Evolutionary conservation across 1,284 basidiomycete species (phyloP), one percentile per base, ranked within the genome.

Genomic region (Fomitiporia mediterranea): DNA sequence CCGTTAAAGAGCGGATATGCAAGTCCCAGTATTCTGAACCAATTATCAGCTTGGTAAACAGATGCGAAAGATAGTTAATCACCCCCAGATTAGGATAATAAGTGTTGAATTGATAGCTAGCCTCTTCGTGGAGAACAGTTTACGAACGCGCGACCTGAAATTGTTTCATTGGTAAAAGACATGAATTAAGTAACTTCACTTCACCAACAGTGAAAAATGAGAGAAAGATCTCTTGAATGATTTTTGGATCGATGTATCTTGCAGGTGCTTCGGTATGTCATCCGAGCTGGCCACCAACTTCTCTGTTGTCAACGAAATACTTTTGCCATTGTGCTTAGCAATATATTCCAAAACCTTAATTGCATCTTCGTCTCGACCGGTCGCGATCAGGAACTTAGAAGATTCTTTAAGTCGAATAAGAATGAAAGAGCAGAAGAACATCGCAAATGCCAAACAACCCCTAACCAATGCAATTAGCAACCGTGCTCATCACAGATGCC

Each of bases 1-100:
- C 68, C 64, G 62, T 74, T 79, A 67, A 78, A 83, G 1, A 85
- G 69, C 0, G 83, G 83, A 64, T 81, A 85, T 1, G 82, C 82
- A 4, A 83, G 74, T 25, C 82, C 82, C 54, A 85, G 77, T 27
- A 78, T 65, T 25, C 75, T 74, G 66, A 44, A 52, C 19, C 17
- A 25, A 27, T 39, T 7, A 5, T 0, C 40, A 39, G 13, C 7
- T 34, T 34, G 6, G 6, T 6, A 34, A 34, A 34, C 13, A 6
- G 32, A 2, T 50, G n/a, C n/a, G n/a, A 25, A 28, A 5, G 50
- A 55, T 5, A 61, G 19, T 0, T 23, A 19, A 23, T 11, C 57
- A 74, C 73, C 76, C 78, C 77, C 81, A 85, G 39, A 80, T 72
- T 19, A 76, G 51, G 56, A 81, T 78, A 49, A 78, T 79, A 34